Evolutionary conservation across 2,329 filamentous ascomycete species (phyloP).

Genomic region (Fusarium hostae): DNA sequence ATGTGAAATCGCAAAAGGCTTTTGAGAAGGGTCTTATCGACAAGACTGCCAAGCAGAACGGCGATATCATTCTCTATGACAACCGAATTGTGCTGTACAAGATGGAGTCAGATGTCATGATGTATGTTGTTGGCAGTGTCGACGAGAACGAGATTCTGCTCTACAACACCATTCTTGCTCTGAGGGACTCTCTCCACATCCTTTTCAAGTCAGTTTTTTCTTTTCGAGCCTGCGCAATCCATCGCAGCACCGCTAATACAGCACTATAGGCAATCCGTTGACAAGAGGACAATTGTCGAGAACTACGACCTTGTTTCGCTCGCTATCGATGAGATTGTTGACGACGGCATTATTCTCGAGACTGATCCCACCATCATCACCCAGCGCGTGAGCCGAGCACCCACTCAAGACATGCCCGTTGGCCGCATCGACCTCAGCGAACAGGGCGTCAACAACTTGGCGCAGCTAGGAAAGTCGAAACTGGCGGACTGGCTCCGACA

Average conservation of each 20-base stretch:
- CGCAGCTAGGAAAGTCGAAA: constrained; percentile 93
- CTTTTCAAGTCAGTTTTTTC: constrained; percentile 79
- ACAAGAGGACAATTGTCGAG: constrained; percentile 97
- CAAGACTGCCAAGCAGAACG: constrained; percentile 95
- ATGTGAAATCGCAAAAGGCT: constrained; percentile 90
- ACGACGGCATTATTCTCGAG: constrained; percentile 96
- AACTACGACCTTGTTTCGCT: constrained; percentile 97
- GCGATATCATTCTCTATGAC: constrained; percentile 97
- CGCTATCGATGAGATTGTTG: constrained; percentile 93
- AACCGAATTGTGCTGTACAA: constrained; percentile 97
- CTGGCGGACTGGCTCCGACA: constrained; percentile 91
- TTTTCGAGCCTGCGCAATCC: neutral
- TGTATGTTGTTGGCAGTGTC: constrained; percentile 88
- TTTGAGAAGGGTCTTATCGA: constrained; percentile 97
- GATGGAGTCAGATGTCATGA: constrained; percentile 96
- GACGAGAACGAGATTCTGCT: constrained; percentile 98
- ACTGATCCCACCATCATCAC: constrained; percentile 96
- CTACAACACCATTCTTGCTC: constrained; percentile 92
- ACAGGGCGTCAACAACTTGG: constrained; percentile 92
- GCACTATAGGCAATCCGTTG: constrained; percentile 81
- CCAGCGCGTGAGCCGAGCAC: constrained; percentile 90
- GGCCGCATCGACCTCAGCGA: constrained; percentile 96
- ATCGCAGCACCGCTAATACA: constrained; percentile 9
- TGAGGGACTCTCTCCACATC: constrained; percentile 89
- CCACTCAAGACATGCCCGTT: constrained; percentile 89